phyloP scores from a whole-genome alignment of 2,329 filamentous ascomycete species.

The Ophiostoma quercus region DNA sequence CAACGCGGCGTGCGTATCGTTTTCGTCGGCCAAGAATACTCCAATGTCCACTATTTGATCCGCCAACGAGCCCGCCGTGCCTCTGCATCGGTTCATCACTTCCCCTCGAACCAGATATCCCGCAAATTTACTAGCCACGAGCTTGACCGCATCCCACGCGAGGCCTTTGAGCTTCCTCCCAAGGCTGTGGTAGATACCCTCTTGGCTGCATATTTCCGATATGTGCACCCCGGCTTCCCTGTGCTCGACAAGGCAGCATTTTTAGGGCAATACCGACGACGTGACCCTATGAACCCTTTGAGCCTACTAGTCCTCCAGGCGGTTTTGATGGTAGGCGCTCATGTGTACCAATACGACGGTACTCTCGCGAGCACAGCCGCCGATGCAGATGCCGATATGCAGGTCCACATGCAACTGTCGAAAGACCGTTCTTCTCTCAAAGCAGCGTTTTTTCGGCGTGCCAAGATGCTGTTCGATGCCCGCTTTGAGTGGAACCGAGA shows the following conservation, averaged over 20 bases:
- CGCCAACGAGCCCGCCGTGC: conserved; percentile 40
- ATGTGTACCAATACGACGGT: conserved; percentile 41
- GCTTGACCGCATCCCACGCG: conserved; percentile 42
- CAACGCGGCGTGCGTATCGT: conserved; percentile 35
- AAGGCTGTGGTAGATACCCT: conserved; percentile 45
- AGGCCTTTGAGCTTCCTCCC: conserved; percentile 47
- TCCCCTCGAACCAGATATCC: conserved; percentile 39
- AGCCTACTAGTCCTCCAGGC: conserved; percentile 85
- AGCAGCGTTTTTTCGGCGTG: conserved; percentile 46
- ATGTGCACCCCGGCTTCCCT: conserved; percentile 88
- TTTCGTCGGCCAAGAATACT: conserved; percentile 52
- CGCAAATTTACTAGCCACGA: conserved; percentile 39
- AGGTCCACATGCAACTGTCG: neutral
- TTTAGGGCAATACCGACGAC: conserved; percentile 68
- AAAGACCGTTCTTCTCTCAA: conserved; percentile 33
- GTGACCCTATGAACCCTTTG: conserved; percentile 67
- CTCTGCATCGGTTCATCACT: conserved; percentile 33
- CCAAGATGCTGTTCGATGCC: conserved; percentile 49
- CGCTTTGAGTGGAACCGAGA: conserved; percentile 51
- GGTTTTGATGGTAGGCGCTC: conserved; percentile 61
- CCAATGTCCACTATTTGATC: conserved; percentile 51
- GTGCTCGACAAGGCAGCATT: conserved; percentile 77
- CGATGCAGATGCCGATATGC: neutral
- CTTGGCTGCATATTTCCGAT: conserved; percentile 64
- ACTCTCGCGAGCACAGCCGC: neutral